Evolutionary conservation across 768 basidiomycete genomes (phyloP), one percentile per base, ranked within the genome.

Genomic region (Xerocomellus chrysenteron): DNA sequence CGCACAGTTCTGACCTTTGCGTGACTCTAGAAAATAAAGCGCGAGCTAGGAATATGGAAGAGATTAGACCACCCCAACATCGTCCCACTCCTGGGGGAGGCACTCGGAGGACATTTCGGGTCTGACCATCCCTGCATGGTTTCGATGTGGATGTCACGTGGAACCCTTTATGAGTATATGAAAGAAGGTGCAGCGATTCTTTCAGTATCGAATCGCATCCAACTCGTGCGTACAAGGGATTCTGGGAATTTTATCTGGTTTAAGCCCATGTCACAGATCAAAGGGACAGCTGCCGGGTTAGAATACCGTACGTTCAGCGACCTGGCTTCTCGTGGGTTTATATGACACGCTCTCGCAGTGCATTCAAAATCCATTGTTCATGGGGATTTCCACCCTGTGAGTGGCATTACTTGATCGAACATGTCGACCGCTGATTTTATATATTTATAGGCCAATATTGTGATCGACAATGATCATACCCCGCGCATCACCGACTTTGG

Each of bases 61-160:
- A 46, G 42, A 43, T 8, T 59, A 4, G n/a, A 51, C 4, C 46
- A 58, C 7, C 59, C 37, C 2, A 59, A 59, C 51, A 58, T 60
- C 7, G 57, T 60, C 11, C 50, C 51, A 1, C 44, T 60, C 14
- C 41, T 58, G 8, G 59, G 59, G 2, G 50, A 14, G 2, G 52
- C 56, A 30, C 0, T 0, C 0, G 59, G 51, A 6, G 28, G 4
- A 5, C 36, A 16, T 2, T 59, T 59, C 12, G 58, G 32, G 30
- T 58, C 58, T 19, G 26, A 47, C 17, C 3, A 59, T 47, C 21
- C 14, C 1, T 59, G 55, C 48, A 42, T 59, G 48, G 58, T 59
- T 47, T 36, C 56, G 10, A 24, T 12, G 49, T 58, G 44, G 55
- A 58, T 58, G 58, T 39, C 56, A 13, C 8, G 26, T n/a, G 58